Base-by-base conservation (phyloP, 305 asterid genomes). In the Ajuga reptans region DNA sequence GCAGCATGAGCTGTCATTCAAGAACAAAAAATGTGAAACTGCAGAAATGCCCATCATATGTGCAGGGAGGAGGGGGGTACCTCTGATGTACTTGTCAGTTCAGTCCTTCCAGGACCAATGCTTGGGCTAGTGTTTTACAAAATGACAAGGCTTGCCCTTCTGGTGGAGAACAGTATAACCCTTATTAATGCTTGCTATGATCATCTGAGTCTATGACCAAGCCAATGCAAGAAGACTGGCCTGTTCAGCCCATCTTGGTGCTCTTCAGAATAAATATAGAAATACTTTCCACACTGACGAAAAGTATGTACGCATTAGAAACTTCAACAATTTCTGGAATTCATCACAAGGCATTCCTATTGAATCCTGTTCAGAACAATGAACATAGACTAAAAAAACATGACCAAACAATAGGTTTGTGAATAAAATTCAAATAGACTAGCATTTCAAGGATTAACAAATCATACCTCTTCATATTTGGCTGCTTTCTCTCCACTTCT, bases 71-170 rank as follows among this genome's bases (percentile, higher is more conserved):
- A 4, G 36, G 4, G 36, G 31, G 15, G 15, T 67, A 84, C 91
- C 91, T 79, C 82, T 87, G 1, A 81, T 80, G 77, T 84, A 84
- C 92, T 84, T 84, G 47, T 81, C 11, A 85, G 49, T 79, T 7
- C 16, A 18, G 50, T 41, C 89, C 86, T 82, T 84, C 83, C 86
- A 64, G 87, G 85, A 84, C 87, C 84, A 82, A 0, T 87, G 89
- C 73, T 86, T 86, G 76, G 85, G 83, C 57, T 84, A n/a, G 89
- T 42, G 49, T 10, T 42, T 42, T 4, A 42, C 12, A 8, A 9
- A 42, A 8, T 3, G 5, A 42, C 89, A 1, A 27, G 89, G 89
- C 85, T 77, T 82, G 49, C 82, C 86, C 67, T 82, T 83, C 31
- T 27, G 31, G 31, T 27, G 31, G 31, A 27, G 31, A 27, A 27